Evolutionary conservation across 176 grass and related monocot species (phyloP), one percentile per base, ranked within the genome.

Genomic region (Ananas comosus): DNA sequence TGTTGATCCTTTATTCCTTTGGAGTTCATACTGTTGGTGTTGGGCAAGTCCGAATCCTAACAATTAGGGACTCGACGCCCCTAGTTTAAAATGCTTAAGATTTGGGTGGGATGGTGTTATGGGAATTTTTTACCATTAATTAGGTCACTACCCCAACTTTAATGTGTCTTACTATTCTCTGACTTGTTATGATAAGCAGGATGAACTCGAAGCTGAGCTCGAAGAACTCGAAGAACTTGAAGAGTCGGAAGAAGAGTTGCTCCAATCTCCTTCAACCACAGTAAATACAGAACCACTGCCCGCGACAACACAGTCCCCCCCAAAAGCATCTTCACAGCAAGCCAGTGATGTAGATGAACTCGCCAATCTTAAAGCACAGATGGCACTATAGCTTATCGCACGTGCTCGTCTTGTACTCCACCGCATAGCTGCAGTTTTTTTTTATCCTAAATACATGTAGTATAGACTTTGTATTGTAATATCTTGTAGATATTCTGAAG

Each of bases 171-270:
- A 8, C 13, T 22, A 12, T 65, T 48, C 1, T 16, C 51, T 2
- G 1, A 53, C 11, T 72, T 28, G 12, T 51, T 16, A 51, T 9
- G 14, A 13, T 7, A 24, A 42, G 56, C 67, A 91, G 89, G 85
- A 92, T 69, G 89, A 86, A 51, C 72, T 88, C 14, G 85, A 88
- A 72, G 77, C 89, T 7, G 85, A 92, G 66, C 53, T 88, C 12
- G 85, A 92, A 66, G 83, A 83, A 66, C 75, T 92, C 5, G 85
- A 92, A 75, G 85, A 74, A 53, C 65, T 79, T 42, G 82, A 83
- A 11, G 73, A 88, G 63, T 63, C 83, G 59, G 84, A 78, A 10
- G 73, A 80, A 65, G 67, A 78, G n/a, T 70, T 68, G 0, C 23
- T 28, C n/a, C 51, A 51, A 48, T 18, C n/a, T 65, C 48, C 64